A percentile compares a stretch with the other conserved stretches of the same genome.
These are phyloP conservation scores for Bathelium albidoporum DNA, from an alignment of 495 filamentous ascomycete genomes.

Conservation along the genomic window DNA sequence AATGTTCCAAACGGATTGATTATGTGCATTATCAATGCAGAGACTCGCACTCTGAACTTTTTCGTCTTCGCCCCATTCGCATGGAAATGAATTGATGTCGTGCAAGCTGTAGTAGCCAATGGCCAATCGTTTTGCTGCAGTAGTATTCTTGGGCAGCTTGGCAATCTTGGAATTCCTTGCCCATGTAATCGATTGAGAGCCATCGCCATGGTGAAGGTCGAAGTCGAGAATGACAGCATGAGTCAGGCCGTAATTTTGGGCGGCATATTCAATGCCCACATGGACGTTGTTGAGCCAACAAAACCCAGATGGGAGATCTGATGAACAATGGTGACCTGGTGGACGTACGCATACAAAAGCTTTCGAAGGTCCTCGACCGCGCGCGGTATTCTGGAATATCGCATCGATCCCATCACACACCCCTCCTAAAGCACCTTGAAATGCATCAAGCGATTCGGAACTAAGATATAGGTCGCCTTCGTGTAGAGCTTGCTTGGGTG, in stretches of 20 bases:
- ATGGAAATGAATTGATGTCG: conserved; percentile 96
- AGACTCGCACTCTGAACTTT: conserved; percentile 86
- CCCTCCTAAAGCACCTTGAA: conserved; percentile 80
- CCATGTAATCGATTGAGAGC: conserved; percentile 88
- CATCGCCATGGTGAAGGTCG: conserved; percentile 93
- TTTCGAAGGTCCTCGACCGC: conserved; percentile 41
- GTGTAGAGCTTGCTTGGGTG: conserved; percentile 48
- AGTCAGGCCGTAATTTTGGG: conserved; percentile 69
- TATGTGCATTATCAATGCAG: conserved; percentile 84
- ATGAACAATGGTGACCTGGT: conserved; percentile 90
- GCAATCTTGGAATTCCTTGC: conserved; percentile 59
- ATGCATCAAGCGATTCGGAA: conserved; percentile 68
- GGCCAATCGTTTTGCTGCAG: conserved; percentile 28
- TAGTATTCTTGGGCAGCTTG: conserved; percentile 50
- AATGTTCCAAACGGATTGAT: conserved; percentile 92
- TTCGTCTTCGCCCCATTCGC: conserved; percentile 76
- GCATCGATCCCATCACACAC: conserved; percentile 86
- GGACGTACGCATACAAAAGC: conserved; percentile 80
- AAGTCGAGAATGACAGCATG: conserved; percentile 97
- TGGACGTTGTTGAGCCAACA: conserved; percentile 99
- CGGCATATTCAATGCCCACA: conserved; percentile 85
- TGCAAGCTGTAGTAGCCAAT: conserved; percentile 95
- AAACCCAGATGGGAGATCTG: conserved; percentile 79
- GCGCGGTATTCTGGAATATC: conserved; percentile 48
- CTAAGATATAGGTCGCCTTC: conserved; percentile 85